A percentile compares a stretch with the other conserved stretches of the same genome.
Evolutionary conservation across 192 early-diverging fungal species (phyloP).

Genomic region (Coemansia sp.): DNA sequence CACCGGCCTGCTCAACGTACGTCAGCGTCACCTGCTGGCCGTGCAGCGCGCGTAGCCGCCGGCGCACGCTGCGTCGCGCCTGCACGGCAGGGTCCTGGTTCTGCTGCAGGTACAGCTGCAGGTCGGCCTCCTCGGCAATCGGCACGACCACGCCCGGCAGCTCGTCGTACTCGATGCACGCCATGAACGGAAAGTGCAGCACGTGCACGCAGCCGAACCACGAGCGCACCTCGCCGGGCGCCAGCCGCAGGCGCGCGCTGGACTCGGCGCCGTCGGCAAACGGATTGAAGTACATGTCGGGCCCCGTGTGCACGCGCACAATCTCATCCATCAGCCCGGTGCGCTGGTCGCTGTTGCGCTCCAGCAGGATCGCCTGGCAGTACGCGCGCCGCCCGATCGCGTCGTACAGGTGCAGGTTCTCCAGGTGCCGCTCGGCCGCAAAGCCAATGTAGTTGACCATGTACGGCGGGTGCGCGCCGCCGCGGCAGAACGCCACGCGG

Average conservation of each 20-base stretch:
- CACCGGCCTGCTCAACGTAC: constrained; percentile 25
- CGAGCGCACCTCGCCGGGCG: constrained; percentile 46
- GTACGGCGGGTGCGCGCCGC: constrained; percentile 58
- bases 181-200: constrained; percentile 63
- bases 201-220: constrained; percentile 62
- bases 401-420: constrained; percentile 60
- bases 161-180: constrained; percentile 66
- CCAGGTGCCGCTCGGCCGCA: constrained; percentile 63
- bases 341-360: constrained; percentile 35
- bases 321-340: constrained; percentile 48
- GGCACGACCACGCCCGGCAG: constrained; percentile 48
- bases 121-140: constrained; percentile 52
- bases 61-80: constrained; percentile 50
- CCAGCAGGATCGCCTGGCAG: constrained; percentile 32
- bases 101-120: constrained; percentile 54
- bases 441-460: constrained; percentile 61
- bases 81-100: constrained; percentile 51
- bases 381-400: constrained; percentile 55
- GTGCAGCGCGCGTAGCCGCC: constrained; percentile 57
- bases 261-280: constrained; percentile 15
- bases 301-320: constrained; percentile 52
- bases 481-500: constrained; percentile 53
- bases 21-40: constrained; percentile 58
- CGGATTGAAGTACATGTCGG: constrained; percentile 65
- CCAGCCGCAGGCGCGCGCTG: constrained; percentile 9